These are phyloP conservation scores for Bruguiera parviflora DNA, from an alignment of 345 rosid species.

Conservation along the genomic window DNA sequence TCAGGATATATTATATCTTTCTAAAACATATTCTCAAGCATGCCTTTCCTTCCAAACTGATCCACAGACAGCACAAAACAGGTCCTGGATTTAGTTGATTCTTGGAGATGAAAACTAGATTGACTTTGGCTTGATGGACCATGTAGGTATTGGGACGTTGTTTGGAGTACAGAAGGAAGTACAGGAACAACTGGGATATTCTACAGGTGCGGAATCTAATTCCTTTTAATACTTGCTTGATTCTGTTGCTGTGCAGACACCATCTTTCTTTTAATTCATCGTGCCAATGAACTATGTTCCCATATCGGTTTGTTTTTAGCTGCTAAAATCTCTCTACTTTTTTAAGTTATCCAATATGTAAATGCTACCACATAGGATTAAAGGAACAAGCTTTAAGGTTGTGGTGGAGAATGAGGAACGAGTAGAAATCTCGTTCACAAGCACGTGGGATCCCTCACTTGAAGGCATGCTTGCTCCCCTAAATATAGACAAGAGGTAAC, in stretches of 20 bases:
- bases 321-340: no score
- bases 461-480: constrained; percentile 21
- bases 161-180: constrained; percentile 28
- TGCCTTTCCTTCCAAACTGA: background rate
- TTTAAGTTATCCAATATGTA: background rate
- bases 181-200: constrained; percentile 32
- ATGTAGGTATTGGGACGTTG: constrained; percentile 33
- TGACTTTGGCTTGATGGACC: no score
- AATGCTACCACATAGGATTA: constrained; percentile 12
- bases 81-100: no score
- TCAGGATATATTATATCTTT: no score
- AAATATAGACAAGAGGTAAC: constrained; percentile 27
- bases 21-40: background rate
- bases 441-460: constrained; percentile 29
- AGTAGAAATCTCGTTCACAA: constrained; percentile 26
- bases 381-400: constrained; percentile 19
- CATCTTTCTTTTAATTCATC: no score
- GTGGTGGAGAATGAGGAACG: constrained; percentile 27
- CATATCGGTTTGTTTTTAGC: background rate
- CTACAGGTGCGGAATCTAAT: constrained; percentile 6
- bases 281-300: background rate
- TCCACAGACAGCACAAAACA: no score
- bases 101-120: no score
- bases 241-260: no score
- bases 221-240: background rate